Conservation (phyloP, 805 yeast genomes). For the Monosporozyma aquatica region DNA sequence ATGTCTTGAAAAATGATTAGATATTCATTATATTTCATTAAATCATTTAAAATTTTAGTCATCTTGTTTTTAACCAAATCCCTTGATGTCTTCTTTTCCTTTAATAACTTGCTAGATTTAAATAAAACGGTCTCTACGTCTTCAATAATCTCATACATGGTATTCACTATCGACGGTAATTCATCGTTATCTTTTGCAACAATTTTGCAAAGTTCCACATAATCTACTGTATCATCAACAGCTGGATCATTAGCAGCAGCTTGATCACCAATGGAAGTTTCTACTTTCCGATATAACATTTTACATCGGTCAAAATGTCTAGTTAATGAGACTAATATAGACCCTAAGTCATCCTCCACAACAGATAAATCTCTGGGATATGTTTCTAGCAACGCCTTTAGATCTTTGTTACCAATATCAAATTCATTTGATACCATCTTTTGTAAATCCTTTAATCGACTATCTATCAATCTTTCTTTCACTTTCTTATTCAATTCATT, state of each 20-base stretch:
- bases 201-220: slow-evolving; percentile 36
- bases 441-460: slow-evolving; percentile 7
- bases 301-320: slow-evolving; percentile 76
- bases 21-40: slow-evolving; percentile 25
- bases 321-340: slow-evolving; percentile 59
- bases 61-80: slow-evolving; percentile 12
- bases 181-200: slow-evolving; percentile 47
- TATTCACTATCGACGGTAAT: slow-evolving; percentile 45
- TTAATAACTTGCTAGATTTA: slow-evolving; percentile 25
- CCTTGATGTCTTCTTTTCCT: slow-evolving; percentile 22
- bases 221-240: slow-evolving; percentile 17
- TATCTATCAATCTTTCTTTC: slow-evolving; percentile 16
- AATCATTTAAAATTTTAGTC: slow-evolving; percentile 16
- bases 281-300: slow-evolving; percentile 19
- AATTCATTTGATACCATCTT: slow-evolving; percentile 17
- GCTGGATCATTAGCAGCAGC: too few relatives aligned
- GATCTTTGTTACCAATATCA: slow-evolving; percentile 17
- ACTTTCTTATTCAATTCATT: slow-evolving; percentile 26
- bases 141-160: slow-evolving; percentile 34
- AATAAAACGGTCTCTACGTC: slow-evolving; percentile 22
- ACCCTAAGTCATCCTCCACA: slow-evolving; percentile 59
- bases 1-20: slow-evolving; percentile 25
- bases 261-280: too few relatives aligned
- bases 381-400: slow-evolving; percentile 19
- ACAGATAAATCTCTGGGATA: slow-evolving; percentile 6